These are phyloP conservation scores for Carpinus fangiana DNA, from an alignment of 306 rosid species.

Conservation along the genomic window DNA sequence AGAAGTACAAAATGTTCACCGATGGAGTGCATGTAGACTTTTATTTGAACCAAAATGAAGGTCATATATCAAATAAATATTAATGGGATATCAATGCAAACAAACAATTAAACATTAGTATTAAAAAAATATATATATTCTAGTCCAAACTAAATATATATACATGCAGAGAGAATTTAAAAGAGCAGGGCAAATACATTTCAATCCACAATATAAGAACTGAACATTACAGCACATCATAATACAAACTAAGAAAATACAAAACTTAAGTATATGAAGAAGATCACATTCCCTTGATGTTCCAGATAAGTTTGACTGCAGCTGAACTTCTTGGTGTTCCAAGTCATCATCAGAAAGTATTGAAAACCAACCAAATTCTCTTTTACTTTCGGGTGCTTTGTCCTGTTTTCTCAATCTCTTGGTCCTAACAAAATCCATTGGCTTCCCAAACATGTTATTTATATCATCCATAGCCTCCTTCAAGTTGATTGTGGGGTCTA, in stretches of 20 bases:
- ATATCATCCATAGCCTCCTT: slow-evolving; percentile 97
- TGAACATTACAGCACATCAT: not conserved
- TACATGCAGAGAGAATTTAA: not conserved
- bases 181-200: not conserved
- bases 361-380: slow-evolving; percentile 61
- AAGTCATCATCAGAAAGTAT: slow-evolving; percentile 79
- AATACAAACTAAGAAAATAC: not conserved
- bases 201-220: not conserved
- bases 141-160: no score
- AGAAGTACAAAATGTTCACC: not conserved
- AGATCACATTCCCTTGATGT: slow-evolving; percentile 47
- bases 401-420: slow-evolving; percentile 59
- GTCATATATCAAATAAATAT: not conserved
- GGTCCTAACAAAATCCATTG: slow-evolving; percentile 76
- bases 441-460: slow-evolving; percentile 94
- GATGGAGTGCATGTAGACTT: not conserved
- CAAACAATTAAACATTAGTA: no score
- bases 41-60: not conserved
- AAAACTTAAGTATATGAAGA: not conserved
- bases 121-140: no score
- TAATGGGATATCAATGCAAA: no score
- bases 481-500: slow-evolving; percentile 91
- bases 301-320: slow-evolving; percentile 35
- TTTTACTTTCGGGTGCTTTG: slow-evolving; percentile 44
- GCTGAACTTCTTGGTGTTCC: slow-evolving; percentile 40